Percentiles rank a stretch among this genome's conserved stretches.
Conservation (phyloP, 805 yeast species). For the Kodamaea kakaduensis region DNA sequence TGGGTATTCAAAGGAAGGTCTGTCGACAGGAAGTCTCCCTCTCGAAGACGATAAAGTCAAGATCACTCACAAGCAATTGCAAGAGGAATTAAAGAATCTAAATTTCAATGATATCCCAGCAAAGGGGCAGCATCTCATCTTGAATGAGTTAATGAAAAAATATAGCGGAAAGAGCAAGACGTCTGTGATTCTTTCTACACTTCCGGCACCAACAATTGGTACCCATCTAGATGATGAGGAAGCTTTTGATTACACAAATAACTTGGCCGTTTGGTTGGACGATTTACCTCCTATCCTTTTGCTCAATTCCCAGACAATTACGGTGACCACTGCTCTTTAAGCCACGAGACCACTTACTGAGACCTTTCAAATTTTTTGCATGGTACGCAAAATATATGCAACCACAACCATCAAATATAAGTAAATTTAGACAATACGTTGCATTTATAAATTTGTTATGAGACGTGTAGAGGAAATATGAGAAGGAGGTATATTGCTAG, state of each 20-base stretch:
- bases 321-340: slow-evolving; percentile 88
- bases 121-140: slow-evolving; percentile 80
- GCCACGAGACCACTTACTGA: too few relatives aligned
- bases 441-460: slow-evolving; percentile 1
- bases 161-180: slow-evolving; percentile 52
- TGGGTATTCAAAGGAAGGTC: too few relatives aligned
- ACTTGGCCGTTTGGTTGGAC: slow-evolving; percentile 75
- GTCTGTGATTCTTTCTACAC: slow-evolving; percentile 78
- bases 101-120: slow-evolving; percentile 89
- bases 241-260: slow-evolving; percentile 69
- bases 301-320: slow-evolving; percentile 88
- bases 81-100: slow-evolving; percentile 33
- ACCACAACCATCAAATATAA: too few relatives aligned
- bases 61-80: slow-evolving; percentile 33
- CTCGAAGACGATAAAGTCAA: slow-evolving; percentile 10
- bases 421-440: too few relatives aligned
- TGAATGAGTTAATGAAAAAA: slow-evolving; percentile 77
- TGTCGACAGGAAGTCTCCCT: slow-evolving; percentile 7
- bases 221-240: slow-evolving; percentile 68
- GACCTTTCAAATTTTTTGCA: too few relatives aligned
- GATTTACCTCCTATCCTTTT: slow-evolving; percentile 79
- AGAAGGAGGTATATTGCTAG: neutral
- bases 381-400: too few relatives aligned
- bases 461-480: neutral
- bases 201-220: slow-evolving; percentile 85